Conservation (phyloP, 805 yeast genomes). For the Saccharomycopsis oosterbeekiorum region DNA sequence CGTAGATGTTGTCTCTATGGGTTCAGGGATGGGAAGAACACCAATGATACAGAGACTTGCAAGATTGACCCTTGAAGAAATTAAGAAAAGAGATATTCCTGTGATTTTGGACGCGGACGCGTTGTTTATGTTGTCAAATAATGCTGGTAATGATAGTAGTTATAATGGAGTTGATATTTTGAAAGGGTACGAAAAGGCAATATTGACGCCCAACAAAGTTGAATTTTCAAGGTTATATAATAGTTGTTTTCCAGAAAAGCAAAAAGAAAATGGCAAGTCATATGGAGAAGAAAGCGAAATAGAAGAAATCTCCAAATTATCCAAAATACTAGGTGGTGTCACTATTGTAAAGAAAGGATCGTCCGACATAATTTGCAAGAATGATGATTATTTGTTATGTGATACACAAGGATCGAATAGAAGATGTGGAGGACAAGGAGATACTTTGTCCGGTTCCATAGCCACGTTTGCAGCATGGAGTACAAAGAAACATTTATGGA, state of each 20-base stretch:
- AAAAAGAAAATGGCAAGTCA: constrained; percentile 15
- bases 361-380: constrained; percentile 52
- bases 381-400: constrained; percentile 33
- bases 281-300: constrained; percentile 17
- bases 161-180: constrained; percentile 28
- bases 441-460: constrained; percentile 77
- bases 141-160: constrained; percentile 28
- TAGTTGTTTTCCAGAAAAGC: constrained; percentile 4
- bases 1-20: constrained; percentile 75
- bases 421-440: constrained; percentile 96
- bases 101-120: constrained; percentile 89
- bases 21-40: constrained; percentile 93
- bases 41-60: constrained; percentile 51
- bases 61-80: constrained; percentile 45
- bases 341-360: constrained; percentile 68
- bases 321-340: constrained; percentile 44
- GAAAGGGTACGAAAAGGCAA: constrained; percentile 45
- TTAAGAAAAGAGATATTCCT: constrained; percentile 50
- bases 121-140: constrained; percentile 50
- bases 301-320: constrained; percentile 26
- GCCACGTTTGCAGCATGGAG: constrained; percentile 81
- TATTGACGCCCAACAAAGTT: constrained; percentile 82
- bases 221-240: constrained; percentile 66
- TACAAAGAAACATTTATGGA: constrained; percentile 47
- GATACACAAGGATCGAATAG: constrained; percentile 55